Evolutionary conservation across 495 filamentous ascomycete genomes (phyloP), one percentile per base, ranked within the genome.

Genomic region (Aspergillus bertholletiae): DNA sequence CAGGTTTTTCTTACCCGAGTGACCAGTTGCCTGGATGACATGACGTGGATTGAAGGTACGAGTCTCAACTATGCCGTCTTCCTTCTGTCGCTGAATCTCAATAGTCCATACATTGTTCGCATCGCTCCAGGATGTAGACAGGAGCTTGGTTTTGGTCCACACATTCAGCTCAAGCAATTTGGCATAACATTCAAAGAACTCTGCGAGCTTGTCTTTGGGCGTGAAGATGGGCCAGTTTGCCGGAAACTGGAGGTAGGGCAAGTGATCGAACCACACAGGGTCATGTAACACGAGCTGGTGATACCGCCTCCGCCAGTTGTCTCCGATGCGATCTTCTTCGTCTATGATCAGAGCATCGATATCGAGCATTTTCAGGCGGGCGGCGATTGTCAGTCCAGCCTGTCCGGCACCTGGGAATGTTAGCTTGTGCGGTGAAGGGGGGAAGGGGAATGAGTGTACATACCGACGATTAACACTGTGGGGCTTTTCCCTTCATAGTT

Each of bases 171-270:
- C 89, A n/a, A 92, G 71, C 23, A 83, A 57, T 30, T 81, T 82
- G 44, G 81, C 88, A 58, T 94, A 94, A 2, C 76, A 74, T 41
- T 91, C 85, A 62, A 92, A 84, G 76, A 87, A 93, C 32, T 89
- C 84, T 15, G 84, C 89, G 0, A 92, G 75, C 55, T 92, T 92
- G 64, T 92, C 88, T 61, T 92, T 92, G 1, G 89, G 88, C 1
- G 87, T 88, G 63, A 87, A 89, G 23, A 85, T 59, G 2, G 74
- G 74, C 87, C 88, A 92, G 53, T 70, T 72, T 0, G 75, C 54
- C 11, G 89, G 88, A 58, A 92, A 92, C 0, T 75, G 70, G 1
- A 92, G 43, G 66, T 90, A 92, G 1, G 88, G 85, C 65, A 91
- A 64, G 61, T 91, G 87, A 61, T 90, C 86, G 58, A 82, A 89